Evolutionary conservation across 306 rosid species (phyloP), one percentile per base, ranked within the genome.

Genomic region (Prunus campanulata): DNA sequence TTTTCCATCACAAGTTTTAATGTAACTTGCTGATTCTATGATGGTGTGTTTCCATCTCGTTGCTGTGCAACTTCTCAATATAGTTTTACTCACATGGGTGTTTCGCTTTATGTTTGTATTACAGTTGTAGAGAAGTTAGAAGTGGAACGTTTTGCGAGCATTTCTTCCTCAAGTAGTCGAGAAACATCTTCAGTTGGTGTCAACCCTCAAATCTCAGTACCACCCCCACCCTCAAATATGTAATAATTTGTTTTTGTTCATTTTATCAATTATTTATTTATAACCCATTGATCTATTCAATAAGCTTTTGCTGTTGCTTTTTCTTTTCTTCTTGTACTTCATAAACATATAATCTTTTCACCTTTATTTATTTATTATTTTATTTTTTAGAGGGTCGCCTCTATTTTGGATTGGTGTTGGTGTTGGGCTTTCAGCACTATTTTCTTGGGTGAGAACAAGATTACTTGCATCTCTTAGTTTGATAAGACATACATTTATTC

Each of bases 371-470:
- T 39, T 39, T 7, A 6, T 39, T 47, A 15, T 46, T 54, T 24
- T 25, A 74, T 78, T 84, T 59, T 30, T 15, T 71, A 96, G 99
- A 63, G 99, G 98, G 71, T 89, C 99, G 6, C 99, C 98, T 52
- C 91, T 96, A 70, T 93, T 96, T 78, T 93, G 99, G 99, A 87
- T 96, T 57, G 94, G 96, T 3, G 93, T 93, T 75, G 99, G 99
- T 69, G 99, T 96, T 85, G 99, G 93, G 76, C 84, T 96, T 60
- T 93, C 99, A 52, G 98, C 94, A 51, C 76, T 96, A 10, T 96
- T 93, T 85, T 86, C 99, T 77, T 74, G 87, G 93, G 99, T 96
- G 88, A 89, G 97, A 85, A 83, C 71, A 47, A 29, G 73, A 50
- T 71, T 44, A 22, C 67, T 65, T 52, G 27, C 81, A 27, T 74